A percentile compares a stretch with the other conserved stretches of the same genome.
Evolutionary conservation across 225 moss, liverwort and hornwort species (phyloP).

Genomic region (Climacium dendroides): DNA sequence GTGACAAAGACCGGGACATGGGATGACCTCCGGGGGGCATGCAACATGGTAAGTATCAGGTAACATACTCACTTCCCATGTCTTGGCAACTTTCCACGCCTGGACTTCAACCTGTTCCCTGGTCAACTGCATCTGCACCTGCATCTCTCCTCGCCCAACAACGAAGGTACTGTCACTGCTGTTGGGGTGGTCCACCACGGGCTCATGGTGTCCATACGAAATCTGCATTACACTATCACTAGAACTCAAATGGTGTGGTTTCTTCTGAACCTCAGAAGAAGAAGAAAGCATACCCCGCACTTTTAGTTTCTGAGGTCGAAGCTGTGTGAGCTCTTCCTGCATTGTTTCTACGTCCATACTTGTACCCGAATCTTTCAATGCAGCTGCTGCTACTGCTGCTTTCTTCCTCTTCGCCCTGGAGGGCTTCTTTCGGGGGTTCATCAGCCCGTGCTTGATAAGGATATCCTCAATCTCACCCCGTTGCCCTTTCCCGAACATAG

Average conservation of each 20-base stretch:
- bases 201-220: slow-evolving; percentile 8
- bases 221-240: slow-evolving; percentile 17
- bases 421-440: slow-evolving; percentile 45
- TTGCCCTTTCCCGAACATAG: slow-evolving; percentile 49
- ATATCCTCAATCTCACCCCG: slow-evolving; percentile 47
- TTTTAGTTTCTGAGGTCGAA: slow-evolving; percentile 34
- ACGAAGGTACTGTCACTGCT: not conserved
- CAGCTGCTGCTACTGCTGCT: not conserved
- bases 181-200: slow-evolving; percentile 22
- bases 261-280: slow-evolving; percentile 21
- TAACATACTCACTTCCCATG: slow-evolving; percentile 5
- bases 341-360: not conserved
- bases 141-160: slow-evolving; percentile 22
- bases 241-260: not conserved
- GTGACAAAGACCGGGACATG: slow-evolving; percentile 46
- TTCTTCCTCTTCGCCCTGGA: slow-evolving; percentile 40
- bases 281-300: slow-evolving; percentile 32
- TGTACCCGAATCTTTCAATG: not conserved
- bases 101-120: slow-evolving; percentile 41
- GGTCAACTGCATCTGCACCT: slow-evolving; percentile 52
- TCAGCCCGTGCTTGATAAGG: slow-evolving; percentile 47
- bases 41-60: not conserved
- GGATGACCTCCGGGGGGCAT: not conserved
- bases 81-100: slow-evolving; percentile 17
- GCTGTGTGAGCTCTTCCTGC: not conserved